These are phyloP conservation scores for Magnolia sinica DNA, from an alignment of 164 flowering plant genomes.

Conservation along the genomic window DNA sequence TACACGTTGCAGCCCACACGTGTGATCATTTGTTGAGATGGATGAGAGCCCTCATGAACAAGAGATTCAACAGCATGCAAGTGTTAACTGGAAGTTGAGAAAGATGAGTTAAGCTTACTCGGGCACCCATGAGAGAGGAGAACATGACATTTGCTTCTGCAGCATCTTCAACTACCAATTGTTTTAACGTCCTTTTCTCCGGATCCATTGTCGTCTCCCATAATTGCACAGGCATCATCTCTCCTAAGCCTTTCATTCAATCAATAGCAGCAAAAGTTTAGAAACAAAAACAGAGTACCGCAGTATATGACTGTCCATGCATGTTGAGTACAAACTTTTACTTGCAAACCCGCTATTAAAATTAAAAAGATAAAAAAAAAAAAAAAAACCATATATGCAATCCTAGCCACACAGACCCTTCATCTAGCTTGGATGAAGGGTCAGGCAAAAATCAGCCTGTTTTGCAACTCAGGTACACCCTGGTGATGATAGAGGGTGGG, in stretches of 20 bases:
- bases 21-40: background rate
- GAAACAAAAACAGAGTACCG: too few relatives aligned
- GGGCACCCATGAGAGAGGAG: conserved; percentile 89
- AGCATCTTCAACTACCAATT: conserved; percentile 78
- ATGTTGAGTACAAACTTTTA: too few relatives aligned
- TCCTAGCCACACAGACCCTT: too few relatives aligned
- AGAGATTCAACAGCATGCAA: background rate
- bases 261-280: background rate
- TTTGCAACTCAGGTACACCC: too few relatives aligned
- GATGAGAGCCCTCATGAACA: background rate
- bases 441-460: too few relatives aligned
- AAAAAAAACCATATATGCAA: too few relatives aligned
- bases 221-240: conserved; percentile 94
- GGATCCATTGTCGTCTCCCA: conserved; percentile 99
- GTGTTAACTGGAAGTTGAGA: background rate
- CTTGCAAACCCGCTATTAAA: too few relatives aligned
- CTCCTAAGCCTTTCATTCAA: conserved; percentile 69
- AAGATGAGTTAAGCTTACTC: conserved; percentile 37
- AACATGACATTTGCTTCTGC: conserved; percentile 86
- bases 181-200: conserved; percentile 69
- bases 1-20: background rate
- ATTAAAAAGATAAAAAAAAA: too few relatives aligned
- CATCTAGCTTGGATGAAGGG: too few relatives aligned
- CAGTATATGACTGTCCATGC: too few relatives aligned
- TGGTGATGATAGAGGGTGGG: too few relatives aligned